Conservation (phyloP, 2,329 filamentous ascomycete genomes). For the Macrophomina tecta region DNA sequence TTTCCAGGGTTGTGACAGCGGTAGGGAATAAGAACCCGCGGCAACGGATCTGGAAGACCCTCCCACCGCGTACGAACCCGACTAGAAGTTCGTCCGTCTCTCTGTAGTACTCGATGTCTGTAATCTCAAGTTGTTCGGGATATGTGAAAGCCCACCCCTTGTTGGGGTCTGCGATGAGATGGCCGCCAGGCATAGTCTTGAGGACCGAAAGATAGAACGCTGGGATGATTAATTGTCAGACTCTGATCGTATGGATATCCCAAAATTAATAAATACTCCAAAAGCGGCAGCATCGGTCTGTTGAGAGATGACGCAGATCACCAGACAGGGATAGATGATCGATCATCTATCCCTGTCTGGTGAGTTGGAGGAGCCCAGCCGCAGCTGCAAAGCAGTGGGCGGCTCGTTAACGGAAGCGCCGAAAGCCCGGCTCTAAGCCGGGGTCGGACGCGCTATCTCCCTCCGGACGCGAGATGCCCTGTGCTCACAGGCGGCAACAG, state of each 20-base stretch:
- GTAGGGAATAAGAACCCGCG: slow-evolving; percentile 6
- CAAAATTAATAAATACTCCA: neutral
- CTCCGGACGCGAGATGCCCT: neutral
- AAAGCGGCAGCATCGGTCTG: neutral
- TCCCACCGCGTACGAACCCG: neutral
- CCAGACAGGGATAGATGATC: slow-evolving; percentile 15
- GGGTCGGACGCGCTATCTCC: neutral
- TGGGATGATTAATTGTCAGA: neutral
- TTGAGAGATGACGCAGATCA: neutral
- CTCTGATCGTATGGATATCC: neutral
- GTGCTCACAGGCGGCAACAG: neutral
- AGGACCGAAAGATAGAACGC: neutral
- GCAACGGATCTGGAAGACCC: slow-evolving; percentile 12
- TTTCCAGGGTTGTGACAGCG: neutral
- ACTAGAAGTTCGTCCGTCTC: neutral
- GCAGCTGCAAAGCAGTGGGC: neutral
- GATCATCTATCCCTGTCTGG: slow-evolving; percentile 14
- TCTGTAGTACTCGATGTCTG: slow-evolving; percentile 3
- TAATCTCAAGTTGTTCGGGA: neutral
- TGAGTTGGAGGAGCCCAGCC: neutral
- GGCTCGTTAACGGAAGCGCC: neutral
- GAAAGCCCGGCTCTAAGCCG: neutral
- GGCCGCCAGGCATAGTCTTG: neutral
- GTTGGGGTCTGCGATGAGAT: neutral
- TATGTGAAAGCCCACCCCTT: neutral